A percentile compares a stretch with the other conserved stretches of the same genome.
phyloP scores from a whole-genome alignment of 1,284 basidiomycete genomes.

The Clitocybe nebularis region DNA sequence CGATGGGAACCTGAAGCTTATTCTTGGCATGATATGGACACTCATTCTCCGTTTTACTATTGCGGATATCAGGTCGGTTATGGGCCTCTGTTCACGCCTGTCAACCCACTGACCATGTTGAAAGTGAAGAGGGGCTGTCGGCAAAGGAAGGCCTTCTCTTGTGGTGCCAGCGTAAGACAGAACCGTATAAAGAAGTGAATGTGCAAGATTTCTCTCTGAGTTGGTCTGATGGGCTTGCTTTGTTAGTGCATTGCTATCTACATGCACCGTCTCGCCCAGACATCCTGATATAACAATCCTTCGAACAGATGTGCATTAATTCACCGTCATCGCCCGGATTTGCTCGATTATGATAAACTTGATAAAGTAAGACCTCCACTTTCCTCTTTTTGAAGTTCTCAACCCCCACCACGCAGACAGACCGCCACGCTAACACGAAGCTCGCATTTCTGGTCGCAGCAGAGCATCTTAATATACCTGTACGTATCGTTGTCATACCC shows the following conservation, averaged over 20 bases:
- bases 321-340: conserved; percentile 93
- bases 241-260: conserved; percentile 54
- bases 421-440: conserved; percentile 77
- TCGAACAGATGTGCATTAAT: conserved; percentile 85
- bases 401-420: conserved; percentile 38
- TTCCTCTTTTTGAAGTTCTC: conserved; percentile 6
- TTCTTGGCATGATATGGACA: conserved; percentile 99
- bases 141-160: conserved; percentile 95
- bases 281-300: conserved; percentile 10
- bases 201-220: conserved; percentile 92
- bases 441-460: conserved; percentile 87
- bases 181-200: conserved; percentile 86
- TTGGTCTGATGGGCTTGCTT: conserved; percentile 92
- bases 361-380: conserved; percentile 54
- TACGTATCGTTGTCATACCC: too few species aligned
- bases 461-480: conserved; percentile 85
- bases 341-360: conserved; percentile 84
- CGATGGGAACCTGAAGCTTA: conserved; percentile 96
- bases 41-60: conserved; percentile 96
- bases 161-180: conserved; percentile 98
- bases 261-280: conserved; percentile 2
- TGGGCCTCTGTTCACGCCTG: conserved; percentile 3
- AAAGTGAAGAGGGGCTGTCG: conserved; percentile 92
- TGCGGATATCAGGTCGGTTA: conserved; percentile 87
- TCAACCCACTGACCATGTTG: conserved; percentile 7